Evolutionary conservation across 1,139 yeast genomes (phyloP).

Genomic region (Candida gigantensis): DNA sequence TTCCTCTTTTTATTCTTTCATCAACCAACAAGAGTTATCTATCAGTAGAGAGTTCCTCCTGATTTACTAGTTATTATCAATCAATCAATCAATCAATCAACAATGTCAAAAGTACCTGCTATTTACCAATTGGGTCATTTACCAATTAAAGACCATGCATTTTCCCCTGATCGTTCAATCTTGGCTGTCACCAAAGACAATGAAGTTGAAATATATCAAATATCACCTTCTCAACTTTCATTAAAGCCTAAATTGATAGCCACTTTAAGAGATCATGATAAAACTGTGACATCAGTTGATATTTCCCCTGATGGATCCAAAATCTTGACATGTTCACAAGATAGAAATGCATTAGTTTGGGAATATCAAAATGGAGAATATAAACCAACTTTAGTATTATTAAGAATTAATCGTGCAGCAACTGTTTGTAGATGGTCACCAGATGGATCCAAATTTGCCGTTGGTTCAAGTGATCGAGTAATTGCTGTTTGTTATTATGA

Average conservation of each 20-base stretch:
- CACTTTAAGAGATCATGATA: constrained; percentile 81
- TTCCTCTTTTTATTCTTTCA: neutral
- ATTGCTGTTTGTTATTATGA: constrained; percentile 97
- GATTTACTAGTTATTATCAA: constrained; percentile 15
- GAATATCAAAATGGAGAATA: constrained; percentile 56
- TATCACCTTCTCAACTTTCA: constrained; percentile 35
- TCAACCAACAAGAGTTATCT: constrained; percentile 17
- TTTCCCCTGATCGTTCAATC: constrained; percentile 64
- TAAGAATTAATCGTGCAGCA: constrained; percentile 93
- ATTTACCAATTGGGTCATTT: constrained; percentile 72
- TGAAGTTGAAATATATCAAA: constrained; percentile 71
- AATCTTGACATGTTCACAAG: constrained; percentile 96
- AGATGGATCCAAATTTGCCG: constrained; percentile 89
- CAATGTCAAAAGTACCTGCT: constrained; percentile 31
- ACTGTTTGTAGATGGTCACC: constrained; percentile 95
- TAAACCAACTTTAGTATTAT: constrained; percentile 88
- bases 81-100: neutral
- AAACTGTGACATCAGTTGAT: constrained; percentile 92
- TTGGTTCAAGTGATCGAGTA: constrained; percentile 92
- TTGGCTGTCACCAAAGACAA: constrained; percentile 84
- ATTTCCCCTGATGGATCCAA: constrained; percentile 79
- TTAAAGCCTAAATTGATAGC: constrained; percentile 56
- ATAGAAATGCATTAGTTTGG: constrained; percentile 97
- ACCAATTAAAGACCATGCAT: constrained; percentile 90
- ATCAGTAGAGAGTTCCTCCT: constrained; percentile 41